phyloP scores from a whole-genome alignment of 192 early-diverging fungal species.

The Backusella sp. region DNA sequence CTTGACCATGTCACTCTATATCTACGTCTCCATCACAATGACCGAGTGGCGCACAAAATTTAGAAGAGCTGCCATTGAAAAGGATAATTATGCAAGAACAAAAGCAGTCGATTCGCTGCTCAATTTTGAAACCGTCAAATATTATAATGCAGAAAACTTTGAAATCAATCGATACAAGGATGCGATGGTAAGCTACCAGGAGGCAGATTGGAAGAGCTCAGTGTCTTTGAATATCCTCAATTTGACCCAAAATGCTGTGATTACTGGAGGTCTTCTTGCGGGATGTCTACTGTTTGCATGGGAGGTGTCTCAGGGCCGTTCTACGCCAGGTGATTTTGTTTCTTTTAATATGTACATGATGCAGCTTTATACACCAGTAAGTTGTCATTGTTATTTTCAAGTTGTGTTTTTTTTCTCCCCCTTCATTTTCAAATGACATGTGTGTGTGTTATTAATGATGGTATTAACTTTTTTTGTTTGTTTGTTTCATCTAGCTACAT shows the following conservation, averaged over 20 bases:
- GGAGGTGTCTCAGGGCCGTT: slow-evolving; percentile 66
- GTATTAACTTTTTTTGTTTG: background rate
- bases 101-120: slow-evolving; percentile 91
- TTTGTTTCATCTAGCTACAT: slow-evolving; percentile 48
- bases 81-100: slow-evolving; percentile 84
- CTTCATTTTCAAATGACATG: background rate
- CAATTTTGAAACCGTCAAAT: slow-evolving; percentile 99
- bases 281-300: slow-evolving; percentile 86
- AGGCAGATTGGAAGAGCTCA: slow-evolving; percentile 80
- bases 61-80: slow-evolving; percentile 76
- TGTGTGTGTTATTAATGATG: background rate
- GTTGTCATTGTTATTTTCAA: slow-evolving; percentile 16
- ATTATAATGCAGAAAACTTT: slow-evolving; percentile 89
- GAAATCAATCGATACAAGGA: slow-evolving; percentile 79
- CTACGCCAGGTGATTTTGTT: slow-evolving; percentile 85
- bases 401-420: background rate
- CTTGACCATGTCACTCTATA: slow-evolving; percentile 84
- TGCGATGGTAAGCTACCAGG: slow-evolving; percentile 77
- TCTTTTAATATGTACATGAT: slow-evolving; percentile 83
- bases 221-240: slow-evolving; percentile 81
- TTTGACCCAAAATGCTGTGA: slow-evolving; percentile 83
- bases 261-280: slow-evolving; percentile 77
- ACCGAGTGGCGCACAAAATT: slow-evolving; percentile 88
- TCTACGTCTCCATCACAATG: slow-evolving; percentile 76
- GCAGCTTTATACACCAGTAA: slow-evolving; percentile 89